A percentile compares a stretch with the other conserved stretches of the same genome.
Evolutionary conservation across 768 basidiomycete genomes (phyloP).

Genomic region (Tricholoma matsutake): DNA sequence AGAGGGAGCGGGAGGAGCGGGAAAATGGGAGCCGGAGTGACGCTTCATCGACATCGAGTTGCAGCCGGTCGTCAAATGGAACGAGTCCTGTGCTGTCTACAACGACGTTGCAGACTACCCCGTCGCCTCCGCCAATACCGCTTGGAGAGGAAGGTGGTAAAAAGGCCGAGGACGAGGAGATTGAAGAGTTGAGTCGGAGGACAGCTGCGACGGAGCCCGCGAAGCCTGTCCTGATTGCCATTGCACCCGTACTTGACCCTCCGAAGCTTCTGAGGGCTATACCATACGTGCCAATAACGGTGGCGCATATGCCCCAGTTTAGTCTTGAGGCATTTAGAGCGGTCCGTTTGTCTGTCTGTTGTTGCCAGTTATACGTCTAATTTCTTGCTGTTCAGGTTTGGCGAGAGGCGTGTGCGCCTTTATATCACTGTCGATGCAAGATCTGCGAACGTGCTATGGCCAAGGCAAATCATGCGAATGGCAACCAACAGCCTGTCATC

Average conservation of each 20-base stretch:
- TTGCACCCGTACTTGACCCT: constrained; percentile 60
- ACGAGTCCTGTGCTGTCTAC: constrained; percentile 76
- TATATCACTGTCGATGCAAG: constrained; percentile 71
- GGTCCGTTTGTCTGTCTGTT: constrained; percentile 36
- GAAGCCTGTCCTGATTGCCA: constrained; percentile 33
- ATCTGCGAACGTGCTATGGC: constrained; percentile 69
- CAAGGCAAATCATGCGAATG: constrained; percentile 43
- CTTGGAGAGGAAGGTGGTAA: constrained; percentile 21
- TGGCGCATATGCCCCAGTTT: constrained; percentile 51
- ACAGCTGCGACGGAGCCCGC: constrained; percentile 17
- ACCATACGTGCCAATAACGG: constrained; percentile 62
- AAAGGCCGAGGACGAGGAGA: constrained; percentile 34
- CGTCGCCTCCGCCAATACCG: constrained; percentile 60
- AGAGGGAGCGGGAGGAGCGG: constrained; percentile 25
- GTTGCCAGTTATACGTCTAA: constrained; percentile 5
- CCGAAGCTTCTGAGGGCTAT: constrained; percentile 63
- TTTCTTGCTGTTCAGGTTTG: constrained; percentile 46
- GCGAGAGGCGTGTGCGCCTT: constrained; percentile 68
- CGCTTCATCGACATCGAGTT: constrained; percentile 40
- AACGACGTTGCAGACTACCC: constrained; percentile 74
- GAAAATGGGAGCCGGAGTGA: constrained; percentile 37
- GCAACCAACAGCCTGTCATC: constrained; percentile 24
- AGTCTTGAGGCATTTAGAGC: constrained; percentile 55
- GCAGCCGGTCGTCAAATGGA: constrained; percentile 48
- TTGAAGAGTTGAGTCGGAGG: constrained; percentile 12